phyloP scores from a whole-genome alignment of 2,329 filamentous ascomycete species.

The Xylaria hypoxylon region DNA sequence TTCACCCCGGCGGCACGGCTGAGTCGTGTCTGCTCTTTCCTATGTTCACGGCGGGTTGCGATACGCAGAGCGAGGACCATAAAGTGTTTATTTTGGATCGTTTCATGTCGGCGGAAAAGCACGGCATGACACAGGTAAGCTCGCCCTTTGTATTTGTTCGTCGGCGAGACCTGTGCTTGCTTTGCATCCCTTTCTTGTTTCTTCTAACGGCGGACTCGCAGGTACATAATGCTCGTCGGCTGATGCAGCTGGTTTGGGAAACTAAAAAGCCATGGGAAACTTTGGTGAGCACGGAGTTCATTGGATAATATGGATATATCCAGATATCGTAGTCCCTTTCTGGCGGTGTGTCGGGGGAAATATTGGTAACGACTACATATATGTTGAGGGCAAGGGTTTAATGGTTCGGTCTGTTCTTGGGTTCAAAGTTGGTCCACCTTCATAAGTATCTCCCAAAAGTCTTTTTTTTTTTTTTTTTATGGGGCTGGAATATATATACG shows the following conservation, averaged over 20 bases:
- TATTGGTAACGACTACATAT: slow-evolving; percentile 1
- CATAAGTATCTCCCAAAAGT: neutral
- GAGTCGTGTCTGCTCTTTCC: slow-evolving; percentile 83
- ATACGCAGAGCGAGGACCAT: slow-evolving; percentile 68
- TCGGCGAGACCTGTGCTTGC: neutral
- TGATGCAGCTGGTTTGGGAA: slow-evolving; percentile 78
- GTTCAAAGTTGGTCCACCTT: slow-evolving; percentile 8
- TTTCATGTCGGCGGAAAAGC: slow-evolving; percentile 74
- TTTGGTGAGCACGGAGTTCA: slow-evolving; percentile 74
- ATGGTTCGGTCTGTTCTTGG: slow-evolving; percentile 9
- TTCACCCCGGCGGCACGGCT: slow-evolving; percentile 74
- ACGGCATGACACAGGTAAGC: slow-evolving; percentile 80
- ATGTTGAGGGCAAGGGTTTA: neutral
- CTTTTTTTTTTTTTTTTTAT: slow-evolving; percentile 9
- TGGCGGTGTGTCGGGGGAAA: slow-evolving; percentile 14
- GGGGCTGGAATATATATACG: neutral
- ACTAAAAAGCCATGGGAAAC: slow-evolving; percentile 76
- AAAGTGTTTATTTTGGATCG: slow-evolving; percentile 72
- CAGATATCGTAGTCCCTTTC: slow-evolving; percentile 19
- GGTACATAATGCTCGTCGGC: slow-evolving; percentile 68
- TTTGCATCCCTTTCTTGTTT: slow-evolving; percentile 1
- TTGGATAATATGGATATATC: slow-evolving; percentile 61
- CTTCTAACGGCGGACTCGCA: slow-evolving; percentile 47
- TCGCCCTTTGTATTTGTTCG: neutral
- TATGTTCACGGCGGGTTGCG: slow-evolving; percentile 85